Percentiles rank a stretch among this genome's conserved stretches.
These are phyloP conservation scores for Trichoderma gracile DNA, from an alignment of 2,329 filamentous ascomycete genomes.

Conservation along the genomic window DNA sequence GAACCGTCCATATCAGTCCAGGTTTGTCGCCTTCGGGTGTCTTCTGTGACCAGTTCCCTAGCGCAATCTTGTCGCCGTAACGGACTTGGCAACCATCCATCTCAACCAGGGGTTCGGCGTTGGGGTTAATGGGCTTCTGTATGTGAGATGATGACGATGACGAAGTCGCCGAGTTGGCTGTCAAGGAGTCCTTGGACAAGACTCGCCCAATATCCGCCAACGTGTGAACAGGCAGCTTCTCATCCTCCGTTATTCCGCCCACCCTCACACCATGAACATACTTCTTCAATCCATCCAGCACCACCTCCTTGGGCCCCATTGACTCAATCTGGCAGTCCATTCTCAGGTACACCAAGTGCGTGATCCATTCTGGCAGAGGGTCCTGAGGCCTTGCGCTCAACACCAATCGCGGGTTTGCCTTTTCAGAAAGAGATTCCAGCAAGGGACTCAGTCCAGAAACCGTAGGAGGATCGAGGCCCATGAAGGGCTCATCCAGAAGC, in stretches of 20 bases:
- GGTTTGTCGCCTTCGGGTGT: conserved; percentile 49
- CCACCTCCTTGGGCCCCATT: conserved; percentile 64
- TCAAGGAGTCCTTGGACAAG: conserved; percentile 35
- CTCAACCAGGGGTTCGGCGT: conserved; percentile 73
- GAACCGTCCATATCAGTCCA: conserved; percentile 81
- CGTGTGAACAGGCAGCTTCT: conserved; percentile 49
- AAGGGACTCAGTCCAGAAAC: conserved; percentile 70
- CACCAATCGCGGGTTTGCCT: conserved; percentile 69
- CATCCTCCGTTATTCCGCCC: conserved; percentile 48
- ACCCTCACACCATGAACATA: conserved; percentile 51
- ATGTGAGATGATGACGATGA: conserved; percentile 26
- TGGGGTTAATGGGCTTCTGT: conserved; percentile 31
- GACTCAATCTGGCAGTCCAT: conserved; percentile 64
- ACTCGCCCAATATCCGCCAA: conserved; percentile 53
- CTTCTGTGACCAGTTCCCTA: conserved; percentile 78
- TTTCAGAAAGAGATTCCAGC: conserved; percentile 66
- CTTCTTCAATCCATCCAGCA: conserved; percentile 55
- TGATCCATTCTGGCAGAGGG: conserved; percentile 85
- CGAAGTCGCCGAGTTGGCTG: conserved; percentile 11
- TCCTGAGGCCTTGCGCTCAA: conserved; percentile 83
- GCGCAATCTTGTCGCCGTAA: conserved; percentile 74
- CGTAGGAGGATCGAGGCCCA: conserved; percentile 89
- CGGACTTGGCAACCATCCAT: conserved; percentile 82
- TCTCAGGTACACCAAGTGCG: conserved; percentile 73
- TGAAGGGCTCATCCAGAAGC: conserved; percentile 90